Evolutionary conservation across 139 green algal genomes (phyloP).

Genomic region (Gonium pectorale): DNA sequence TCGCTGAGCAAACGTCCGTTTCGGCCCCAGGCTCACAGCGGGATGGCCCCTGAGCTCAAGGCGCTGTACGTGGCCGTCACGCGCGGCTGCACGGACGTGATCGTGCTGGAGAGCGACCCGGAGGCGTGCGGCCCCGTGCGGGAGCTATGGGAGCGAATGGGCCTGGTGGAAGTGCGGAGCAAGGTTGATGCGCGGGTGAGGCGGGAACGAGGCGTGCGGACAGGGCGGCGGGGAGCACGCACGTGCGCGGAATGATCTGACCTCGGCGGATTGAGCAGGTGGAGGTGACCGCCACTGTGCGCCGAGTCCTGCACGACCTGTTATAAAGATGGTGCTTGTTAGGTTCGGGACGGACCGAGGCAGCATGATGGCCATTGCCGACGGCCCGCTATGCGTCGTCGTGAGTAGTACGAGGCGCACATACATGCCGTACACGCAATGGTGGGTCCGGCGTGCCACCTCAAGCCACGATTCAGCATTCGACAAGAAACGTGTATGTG

Average conservation of each 20-base stretch:
- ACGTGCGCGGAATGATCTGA: neutral
- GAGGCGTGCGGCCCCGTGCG: neutral
- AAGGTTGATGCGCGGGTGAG: neutral
- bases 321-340: too few species aligned
- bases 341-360: too few species aligned
- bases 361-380: too few species aligned
- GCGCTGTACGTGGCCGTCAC: slow-evolving; percentile 51
- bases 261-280: too few species aligned
- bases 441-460: too few species aligned
- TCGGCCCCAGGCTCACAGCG: neutral
- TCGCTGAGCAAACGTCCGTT: neutral
- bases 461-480: too few species aligned
- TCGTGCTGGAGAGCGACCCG: slow-evolving; percentile 15
- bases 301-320: too few species aligned
- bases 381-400: too few species aligned
- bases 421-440: too few species aligned
- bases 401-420: too few species aligned
- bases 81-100: slow-evolving; percentile 9
- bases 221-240: neutral
- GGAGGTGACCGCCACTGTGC: too few species aligned
- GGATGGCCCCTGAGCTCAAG: slow-evolving; percentile 44
- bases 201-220: neutral
- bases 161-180: neutral
- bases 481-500: too few species aligned
- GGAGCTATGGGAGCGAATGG: neutral